Base-by-base conservation (phyloP, 2,329 filamentous ascomycete genomes). In the Phyllachora maydis region DNA sequence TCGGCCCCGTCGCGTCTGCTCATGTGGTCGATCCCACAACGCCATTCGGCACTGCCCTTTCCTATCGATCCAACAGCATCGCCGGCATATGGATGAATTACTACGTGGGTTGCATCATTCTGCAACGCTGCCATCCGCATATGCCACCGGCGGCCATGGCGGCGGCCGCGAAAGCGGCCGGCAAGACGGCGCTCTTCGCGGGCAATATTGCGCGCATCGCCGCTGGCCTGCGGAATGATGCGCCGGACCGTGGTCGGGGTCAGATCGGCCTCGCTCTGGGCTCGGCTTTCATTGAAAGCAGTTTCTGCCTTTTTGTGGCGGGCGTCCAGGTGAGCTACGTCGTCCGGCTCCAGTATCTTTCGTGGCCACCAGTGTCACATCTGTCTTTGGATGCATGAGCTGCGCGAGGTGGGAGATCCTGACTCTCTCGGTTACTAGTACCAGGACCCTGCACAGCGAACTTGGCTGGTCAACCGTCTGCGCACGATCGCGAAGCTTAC, bases 131-230 rank as follows among this genome's bases (percentile, higher is more conserved):
- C 1, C 83, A 93, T 35, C 88, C 88, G 0, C 65, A 65, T 13
- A 93, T 93, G 82, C 85, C 83, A 1, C 81, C 85, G 0, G 71
- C 83, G 6, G 76, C 82, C 17, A 82, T 91, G 66, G 65, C 82
- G 36, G 82, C 88, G 3, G 81, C 81, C 0, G 75, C 73, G 6
- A 59, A 90, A 32, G 69, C 76, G 7, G 79, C 81, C 1, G 53
- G 54, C 9, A 64, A 75, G 23, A 93, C 85, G 1, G 65, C 59
- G 3, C 51, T 51, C 0, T 76, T 68, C 44, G 77, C 82, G 2
- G 69, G 69, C 30, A 60, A 72, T 32, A 68, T 93, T 28, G 83
- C 81, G 6, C 68, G 74, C 12, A 85, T 95, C 26, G 65, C 70
- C 2, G 78, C 76, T 0, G 83, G 83, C 0, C 45, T 77, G 21